Evolutionary conservation across 2,329 filamentous ascomycete genomes (phyloP).

Genomic region (Fusarium nematophilum): DNA sequence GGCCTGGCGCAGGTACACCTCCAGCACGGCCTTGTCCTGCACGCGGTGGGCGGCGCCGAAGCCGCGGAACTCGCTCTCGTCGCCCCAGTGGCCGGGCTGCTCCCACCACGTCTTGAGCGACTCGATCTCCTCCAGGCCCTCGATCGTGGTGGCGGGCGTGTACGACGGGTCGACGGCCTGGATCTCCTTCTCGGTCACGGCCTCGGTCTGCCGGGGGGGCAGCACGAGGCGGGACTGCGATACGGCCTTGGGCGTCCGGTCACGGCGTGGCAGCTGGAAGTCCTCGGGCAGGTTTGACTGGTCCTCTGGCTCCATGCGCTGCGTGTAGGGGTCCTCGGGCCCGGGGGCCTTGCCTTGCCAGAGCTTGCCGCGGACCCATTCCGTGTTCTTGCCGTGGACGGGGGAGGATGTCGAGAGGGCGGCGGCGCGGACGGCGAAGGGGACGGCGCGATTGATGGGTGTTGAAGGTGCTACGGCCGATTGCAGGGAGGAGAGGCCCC

Average conservation of each 20-base stretch:
- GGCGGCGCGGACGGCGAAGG: slow-evolving; percentile 43
- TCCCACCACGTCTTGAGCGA: slow-evolving; percentile 66
- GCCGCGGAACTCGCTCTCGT: slow-evolving; percentile 56
- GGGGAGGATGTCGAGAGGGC: slow-evolving; percentile 51
- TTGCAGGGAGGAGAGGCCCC: slow-evolving; percentile 49
- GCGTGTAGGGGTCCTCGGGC: slow-evolving; percentile 53
- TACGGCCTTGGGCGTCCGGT: slow-evolving; percentile 42
- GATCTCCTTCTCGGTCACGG: slow-evolving; percentile 47
- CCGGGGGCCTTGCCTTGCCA: slow-evolving; percentile 55
- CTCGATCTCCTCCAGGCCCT: slow-evolving; percentile 60
- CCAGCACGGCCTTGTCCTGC: slow-evolving; percentile 57
- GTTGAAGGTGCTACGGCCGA: slow-evolving; percentile 39
- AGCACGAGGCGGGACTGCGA: slow-evolving; percentile 47
- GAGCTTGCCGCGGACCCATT: slow-evolving; percentile 54
- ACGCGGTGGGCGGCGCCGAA: slow-evolving; percentile 57
- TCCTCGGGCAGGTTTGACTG: slow-evolving; percentile 46
- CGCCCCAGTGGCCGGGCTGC: slow-evolving; percentile 61
- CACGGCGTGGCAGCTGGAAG: slow-evolving; percentile 21
- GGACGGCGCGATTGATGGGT: slow-evolving; percentile 38
- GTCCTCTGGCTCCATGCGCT: slow-evolving; percentile 45
- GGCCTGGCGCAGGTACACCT: slow-evolving; percentile 62
- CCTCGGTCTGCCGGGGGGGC: slow-evolving; percentile 50
- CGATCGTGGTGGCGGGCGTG: slow-evolving; percentile 57
- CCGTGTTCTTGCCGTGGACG: slow-evolving; percentile 47
- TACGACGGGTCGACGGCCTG: slow-evolving; percentile 53